Evolutionary conservation across 805 yeast species (phyloP).

Genomic region (Wickerhamomyces tratensis): DNA sequence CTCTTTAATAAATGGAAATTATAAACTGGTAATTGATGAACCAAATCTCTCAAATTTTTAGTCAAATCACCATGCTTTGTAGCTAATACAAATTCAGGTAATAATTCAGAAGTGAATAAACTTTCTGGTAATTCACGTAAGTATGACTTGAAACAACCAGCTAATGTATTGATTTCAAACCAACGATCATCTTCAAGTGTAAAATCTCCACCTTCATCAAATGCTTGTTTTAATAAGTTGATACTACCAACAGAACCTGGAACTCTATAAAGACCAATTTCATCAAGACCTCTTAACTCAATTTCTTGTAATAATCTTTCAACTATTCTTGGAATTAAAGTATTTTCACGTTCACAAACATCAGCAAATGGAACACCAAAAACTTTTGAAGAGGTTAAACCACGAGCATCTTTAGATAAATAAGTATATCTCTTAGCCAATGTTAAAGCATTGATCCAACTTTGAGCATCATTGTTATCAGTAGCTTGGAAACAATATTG

Average conservation of each 20-base stretch:
- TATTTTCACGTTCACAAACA: slow-evolving; percentile 64
- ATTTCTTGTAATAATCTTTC: slow-evolving; percentile 61
- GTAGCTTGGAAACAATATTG: slow-evolving; percentile 63
- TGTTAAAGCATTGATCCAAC: slow-evolving; percentile 52
- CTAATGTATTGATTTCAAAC: slow-evolving; percentile 79
- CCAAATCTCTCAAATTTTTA: slow-evolving; percentile 21
- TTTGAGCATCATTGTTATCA: slow-evolving; percentile 50
- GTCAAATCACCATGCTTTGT: slow-evolving; percentile 23
- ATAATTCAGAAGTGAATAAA: slow-evolving; percentile 55
- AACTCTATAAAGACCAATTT: slow-evolving; percentile 80
- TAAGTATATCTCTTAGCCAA: slow-evolving; percentile 31
- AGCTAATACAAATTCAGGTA: slow-evolving; percentile 44
- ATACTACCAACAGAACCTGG: slow-evolving; percentile 56
- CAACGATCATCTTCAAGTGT: slow-evolving; percentile 44
- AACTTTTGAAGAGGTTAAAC: slow-evolving; percentile 38
- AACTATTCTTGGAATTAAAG: slow-evolving; percentile 56
- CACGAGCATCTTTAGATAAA: slow-evolving; percentile 28
- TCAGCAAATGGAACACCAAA: slow-evolving; percentile 82
- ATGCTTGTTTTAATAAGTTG: slow-evolving; percentile 40
- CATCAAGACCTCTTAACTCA: slow-evolving; percentile 81
- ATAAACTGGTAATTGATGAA: slow-evolving; percentile 44
- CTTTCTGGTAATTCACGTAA: slow-evolving; percentile 85
- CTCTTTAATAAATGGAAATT: slow-evolving; percentile 63
- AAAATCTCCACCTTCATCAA: slow-evolving; percentile 39
- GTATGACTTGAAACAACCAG: slow-evolving; percentile 79